A percentile compares a stretch with the other conserved stretches of the same genome.
These are phyloP conservation scores for Amphicarpaea edgeworthii DNA, from an alignment of 306 rosid species.

Conservation along the genomic window DNA sequence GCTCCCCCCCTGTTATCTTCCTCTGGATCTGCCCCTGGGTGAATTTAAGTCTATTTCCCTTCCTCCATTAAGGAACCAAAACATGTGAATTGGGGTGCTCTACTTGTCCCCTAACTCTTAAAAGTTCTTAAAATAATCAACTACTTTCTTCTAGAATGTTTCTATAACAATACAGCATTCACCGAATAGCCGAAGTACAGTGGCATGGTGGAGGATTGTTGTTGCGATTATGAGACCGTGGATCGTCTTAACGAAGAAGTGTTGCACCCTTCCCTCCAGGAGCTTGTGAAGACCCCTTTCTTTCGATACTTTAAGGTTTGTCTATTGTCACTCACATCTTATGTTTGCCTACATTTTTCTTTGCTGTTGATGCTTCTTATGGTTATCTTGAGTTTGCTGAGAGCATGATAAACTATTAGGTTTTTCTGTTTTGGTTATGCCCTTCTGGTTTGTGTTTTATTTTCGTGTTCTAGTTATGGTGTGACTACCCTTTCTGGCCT, in stretches of 20 bases:
- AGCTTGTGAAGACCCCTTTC: slow-evolving; percentile 69
- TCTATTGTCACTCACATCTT: not conserved
- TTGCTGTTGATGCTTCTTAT: slow-evolving; percentile 24
- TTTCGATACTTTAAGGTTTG: slow-evolving; percentile 76
- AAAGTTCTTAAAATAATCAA: too few relatives aligned
- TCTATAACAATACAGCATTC: too few relatives aligned
- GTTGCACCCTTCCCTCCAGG: slow-evolving; percentile 65
- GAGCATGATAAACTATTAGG: not conserved
- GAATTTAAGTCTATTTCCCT: too few relatives aligned
- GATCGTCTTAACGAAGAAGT: slow-evolving; percentile 61
- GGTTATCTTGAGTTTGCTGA: slow-evolving; percentile 11
- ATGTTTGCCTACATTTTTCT: slow-evolving; percentile 6
- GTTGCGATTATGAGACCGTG: slow-evolving; percentile 76
- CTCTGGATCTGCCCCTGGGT: too few relatives aligned
- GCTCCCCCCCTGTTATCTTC: too few relatives aligned
- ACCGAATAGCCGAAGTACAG: slow-evolving; percentile 59
- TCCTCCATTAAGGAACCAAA: too few relatives aligned
- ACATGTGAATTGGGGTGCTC: too few relatives aligned
- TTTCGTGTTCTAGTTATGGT: slow-evolving; percentile 63
- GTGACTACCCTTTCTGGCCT: slow-evolving; percentile 99
- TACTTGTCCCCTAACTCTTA: too few relatives aligned
- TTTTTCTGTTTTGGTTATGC: too few relatives aligned
- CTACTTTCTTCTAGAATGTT: too few relatives aligned
- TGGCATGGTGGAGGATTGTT: slow-evolving; percentile 77
- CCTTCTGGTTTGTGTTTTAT: too few relatives aligned